These are phyloP conservation scores for Diaporthe eres DNA, from an alignment of 2,329 filamentous ascomycete species.

Conservation along the genomic window DNA sequence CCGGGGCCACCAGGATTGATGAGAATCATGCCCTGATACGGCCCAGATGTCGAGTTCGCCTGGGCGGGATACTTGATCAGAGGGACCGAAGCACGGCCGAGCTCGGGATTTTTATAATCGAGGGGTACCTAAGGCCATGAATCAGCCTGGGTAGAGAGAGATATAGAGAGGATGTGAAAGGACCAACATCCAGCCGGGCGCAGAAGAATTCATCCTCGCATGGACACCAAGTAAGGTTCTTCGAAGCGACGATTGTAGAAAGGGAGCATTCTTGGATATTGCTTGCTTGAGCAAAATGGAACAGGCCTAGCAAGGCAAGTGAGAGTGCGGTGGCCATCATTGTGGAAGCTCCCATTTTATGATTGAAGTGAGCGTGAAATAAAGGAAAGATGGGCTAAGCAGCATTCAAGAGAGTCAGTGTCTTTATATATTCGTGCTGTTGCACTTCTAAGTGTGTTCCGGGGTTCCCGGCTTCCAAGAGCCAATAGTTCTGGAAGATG, in stretches of 20 bases:
- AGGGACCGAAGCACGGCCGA: conserved; percentile 40
- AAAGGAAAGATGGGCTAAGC: not conserved
- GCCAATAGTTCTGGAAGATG: not conserved
- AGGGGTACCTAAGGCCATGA: conserved; percentile 37
- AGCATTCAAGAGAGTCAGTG: not conserved
- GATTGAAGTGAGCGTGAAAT: not conserved
- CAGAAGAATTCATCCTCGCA: conserved; percentile 46
- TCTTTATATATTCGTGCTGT: not conserved
- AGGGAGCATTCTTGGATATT: not conserved
- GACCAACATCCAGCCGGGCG: conserved; percentile 44
- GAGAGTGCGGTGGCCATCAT: not conserved
- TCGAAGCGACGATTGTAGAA: conserved; percentile 35
- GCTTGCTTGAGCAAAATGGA: not conserved
- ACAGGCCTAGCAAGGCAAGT: conserved; percentile 15
- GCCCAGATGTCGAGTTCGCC: conserved; percentile 23
- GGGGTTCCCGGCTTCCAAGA: not conserved
- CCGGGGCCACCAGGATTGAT: conserved; percentile 26
- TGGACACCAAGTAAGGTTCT: conserved; percentile 44
- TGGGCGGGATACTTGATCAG: conserved; percentile 39
- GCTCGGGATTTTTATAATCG: conserved; percentile 38
- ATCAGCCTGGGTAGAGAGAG: not conserved
- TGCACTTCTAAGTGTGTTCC: not conserved
- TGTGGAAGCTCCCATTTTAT: not conserved
- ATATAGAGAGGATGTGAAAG: not conserved
- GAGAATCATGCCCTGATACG: conserved; percentile 36